Evolutionary conservation across 257 asterid species (phyloP), one percentile per base, ranked within the genome.

Genomic region (Rubia yunnanensis): DNA sequence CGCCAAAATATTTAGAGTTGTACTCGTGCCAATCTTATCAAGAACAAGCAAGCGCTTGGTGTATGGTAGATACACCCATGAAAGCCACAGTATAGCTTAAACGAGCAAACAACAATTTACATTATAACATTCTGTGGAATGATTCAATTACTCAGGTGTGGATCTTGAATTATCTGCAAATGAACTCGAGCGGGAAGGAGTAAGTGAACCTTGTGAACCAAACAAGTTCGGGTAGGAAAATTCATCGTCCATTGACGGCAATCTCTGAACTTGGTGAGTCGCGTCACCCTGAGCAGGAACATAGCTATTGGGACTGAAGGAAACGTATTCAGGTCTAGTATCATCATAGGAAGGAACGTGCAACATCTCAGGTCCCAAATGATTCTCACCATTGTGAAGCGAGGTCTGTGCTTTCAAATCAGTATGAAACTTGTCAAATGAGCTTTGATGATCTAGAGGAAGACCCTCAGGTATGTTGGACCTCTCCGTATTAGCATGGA

Each of bases 161-260:
- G 74, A 39, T 69, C 78, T 84, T 57, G 87, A 71, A 65, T 77
- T 31, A 41, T 84, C 82, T 17, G 65, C 73, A 67, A 80, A 77
- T 3, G 90, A 86, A 67, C 74, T 73, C 27, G 84, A 20, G 59
- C 38, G 80, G 48, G 80, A 60, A 38, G 73, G 72, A 52, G 78
- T 72, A 70, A 69, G 79, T 7, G 94, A 74, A 54, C 86, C 83
- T 70, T 83, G 91, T 46, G 82, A 27, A 5, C 75, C 70, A 77
- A 94, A 94, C 76, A 94, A 68, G 80, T 86, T 90, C 0, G 97
- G 97, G 67, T 94, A 94, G 13, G 99, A 79, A 76, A 85, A 84
- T 66, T 90, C 99, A 57, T 88, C 91, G 15, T 92, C 99, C 84
- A 83, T 76, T 1, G 92, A 88, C 31, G 95, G 85, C 81, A 82